Conservation (phyloP, 176 grass and related monocot species). For the Leersia perrieri region DNA sequence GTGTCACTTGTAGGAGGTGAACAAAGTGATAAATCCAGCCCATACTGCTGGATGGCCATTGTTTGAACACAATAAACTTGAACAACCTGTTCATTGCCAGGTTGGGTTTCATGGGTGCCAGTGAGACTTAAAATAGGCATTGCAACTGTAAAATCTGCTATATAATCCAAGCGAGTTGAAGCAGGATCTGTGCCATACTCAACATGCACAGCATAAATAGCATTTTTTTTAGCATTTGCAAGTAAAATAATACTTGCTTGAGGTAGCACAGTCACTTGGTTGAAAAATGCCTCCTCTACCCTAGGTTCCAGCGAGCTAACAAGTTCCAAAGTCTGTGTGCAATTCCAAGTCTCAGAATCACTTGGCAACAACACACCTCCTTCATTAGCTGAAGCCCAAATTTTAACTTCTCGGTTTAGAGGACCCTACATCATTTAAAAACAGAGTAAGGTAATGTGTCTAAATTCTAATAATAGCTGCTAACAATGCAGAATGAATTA, state of each 20-base stretch:
- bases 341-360: conserved; percentile 86
- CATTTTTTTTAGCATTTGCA: conserved; percentile 98
- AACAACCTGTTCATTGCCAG: conserved; percentile 76
- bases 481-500: not conserved
- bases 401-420: conserved; percentile 89
- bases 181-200: conserved; percentile 75
- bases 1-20: conserved; percentile 64
- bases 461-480: not conserved
- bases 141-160: conserved; percentile 96
- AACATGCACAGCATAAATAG: conserved; percentile 96
- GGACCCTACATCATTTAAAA: conserved; percentile 63
- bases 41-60: conserved; percentile 99
- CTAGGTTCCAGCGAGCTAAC: conserved; percentile 71
- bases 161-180: conserved; percentile 85
- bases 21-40: conserved; percentile 86
- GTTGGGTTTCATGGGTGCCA: conserved; percentile 62
- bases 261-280: conserved; percentile 81
- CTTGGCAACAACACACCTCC: conserved; percentile 80
- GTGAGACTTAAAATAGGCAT: conserved; percentile 99
- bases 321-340: conserved; percentile 88
- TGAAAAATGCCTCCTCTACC: conserved; percentile 87
- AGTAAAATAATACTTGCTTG: conserved; percentile 91
- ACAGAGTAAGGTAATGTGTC: conserved; percentile 6
- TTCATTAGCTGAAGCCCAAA: conserved; percentile 85
- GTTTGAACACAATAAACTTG: conserved; percentile 99